Conservation (phyloP, 345 rosid species). For the Limnanthes douglasii region DNA sequence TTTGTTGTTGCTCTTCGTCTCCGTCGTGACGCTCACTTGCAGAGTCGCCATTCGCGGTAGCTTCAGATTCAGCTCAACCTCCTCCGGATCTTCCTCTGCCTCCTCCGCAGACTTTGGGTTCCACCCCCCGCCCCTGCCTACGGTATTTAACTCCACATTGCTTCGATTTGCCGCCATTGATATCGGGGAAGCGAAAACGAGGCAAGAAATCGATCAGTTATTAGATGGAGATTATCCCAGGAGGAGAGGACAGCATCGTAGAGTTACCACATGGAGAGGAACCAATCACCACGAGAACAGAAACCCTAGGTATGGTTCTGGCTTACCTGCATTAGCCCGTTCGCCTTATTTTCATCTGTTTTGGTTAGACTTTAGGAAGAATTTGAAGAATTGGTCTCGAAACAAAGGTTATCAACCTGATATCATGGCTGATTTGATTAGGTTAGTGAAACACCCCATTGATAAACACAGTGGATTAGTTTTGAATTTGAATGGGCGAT, state of each 20-base stretch:
- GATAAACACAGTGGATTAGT: conserved; percentile 26
- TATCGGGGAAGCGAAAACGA: conserved; percentile 34
- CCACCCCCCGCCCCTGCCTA: conserved; percentile 8
- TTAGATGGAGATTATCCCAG: conserved; percentile 36
- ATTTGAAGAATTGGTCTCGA: conserved; percentile 45
- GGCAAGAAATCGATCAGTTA: conserved; percentile 44
- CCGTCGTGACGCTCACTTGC: conserved; percentile 38
- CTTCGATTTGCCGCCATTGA: conserved; percentile 57
- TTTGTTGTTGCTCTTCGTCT: conserved; percentile 32
- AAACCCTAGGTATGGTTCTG: conserved; percentile 13
- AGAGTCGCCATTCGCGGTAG: conserved; percentile 28
- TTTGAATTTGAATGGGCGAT: conserved; percentile 19
- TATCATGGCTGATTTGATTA: conserved; percentile 51
- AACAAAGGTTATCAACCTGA: conserved; percentile 35
- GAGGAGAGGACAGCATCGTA: conserved; percentile 29
- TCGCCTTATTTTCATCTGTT: conserved; percentile 49
- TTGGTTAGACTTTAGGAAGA: conserved; percentile 59
- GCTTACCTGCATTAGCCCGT: conserved; percentile 23
- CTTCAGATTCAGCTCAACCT: conserved; percentile 14
- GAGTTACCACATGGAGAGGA: conserved; percentile 29
- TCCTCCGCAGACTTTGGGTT: too few species aligned
- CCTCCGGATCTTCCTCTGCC: conserved; percentile 2
- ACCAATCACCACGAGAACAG: conserved; percentile 19
- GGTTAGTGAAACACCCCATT: conserved; percentile 38
- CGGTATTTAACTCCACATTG: conserved; percentile 48